Evolutionary conservation across 805 yeast species (phyloP), one percentile per base, ranked within the genome.

Genomic region (Ogataea kodamae): DNA sequence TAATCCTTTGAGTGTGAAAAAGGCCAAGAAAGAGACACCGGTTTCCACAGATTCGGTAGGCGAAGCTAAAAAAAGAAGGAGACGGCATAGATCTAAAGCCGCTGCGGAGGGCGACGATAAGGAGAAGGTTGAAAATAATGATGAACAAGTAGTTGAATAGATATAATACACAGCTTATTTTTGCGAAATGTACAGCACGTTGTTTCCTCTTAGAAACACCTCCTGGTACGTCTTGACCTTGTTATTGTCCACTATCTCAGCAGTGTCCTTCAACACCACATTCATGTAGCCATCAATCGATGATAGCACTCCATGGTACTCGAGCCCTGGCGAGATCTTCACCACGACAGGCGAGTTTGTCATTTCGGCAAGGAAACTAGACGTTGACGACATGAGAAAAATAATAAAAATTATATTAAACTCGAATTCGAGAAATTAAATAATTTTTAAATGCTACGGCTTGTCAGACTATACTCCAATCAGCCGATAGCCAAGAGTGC

Each of bases 281-380:
- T 92, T 92, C 96, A 92, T 88, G 65, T 80, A 92, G 6, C 97
- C 97, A 57, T 92, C 98, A 38, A 92, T 89, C 24, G 96, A 85
- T 49, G 85, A 34, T 9, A 48, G 52, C 46, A 50, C 62, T 45
- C 90, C 94, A 28, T 69, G 74, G 61, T 87, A 92, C 40, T 85
- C 85, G 42, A 89, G 78, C 9, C 96, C 97, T 21, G 92, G 84
- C 55, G 81, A 76, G 35, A 89, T 73, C 57, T 84, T 87, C 18
- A 92, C 96, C 23, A 80, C 64, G 14, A 92, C 97, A 11, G 74
- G 65, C 31, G 80, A 72, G 28, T 96, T 95, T 16, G 83, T 79
- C 39, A 92, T 81, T 29, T 78, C 80, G 18, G 85, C 68, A 21
- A 92, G 69, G 54, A 92, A 92, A 28, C 74, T 69, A n/a, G 94